Conservation (phyloP, 768 basidiomycete species). For the Hygrocybe punicea region DNA sequence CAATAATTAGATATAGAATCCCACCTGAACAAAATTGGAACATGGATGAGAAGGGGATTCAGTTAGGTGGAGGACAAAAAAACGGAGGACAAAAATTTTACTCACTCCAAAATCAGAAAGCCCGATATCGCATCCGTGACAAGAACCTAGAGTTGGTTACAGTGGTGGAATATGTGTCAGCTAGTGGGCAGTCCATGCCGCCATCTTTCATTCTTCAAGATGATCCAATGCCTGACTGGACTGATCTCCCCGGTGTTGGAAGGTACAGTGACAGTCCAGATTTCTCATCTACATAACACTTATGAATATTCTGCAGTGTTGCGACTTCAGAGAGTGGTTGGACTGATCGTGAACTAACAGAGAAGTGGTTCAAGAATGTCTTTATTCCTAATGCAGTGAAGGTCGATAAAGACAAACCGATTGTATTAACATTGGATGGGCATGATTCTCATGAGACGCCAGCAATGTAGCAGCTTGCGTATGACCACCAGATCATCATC, state of each 20-base stretch:
- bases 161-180: constrained; percentile 43
- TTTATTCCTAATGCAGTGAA: constrained; percentile 30
- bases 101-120: not conserved
- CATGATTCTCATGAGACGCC: constrained; percentile 35
- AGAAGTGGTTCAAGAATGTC: constrained; percentile 26
- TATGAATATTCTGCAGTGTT: constrained; percentile 18
- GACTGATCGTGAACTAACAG: constrained; percentile 27
- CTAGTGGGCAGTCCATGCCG: constrained; percentile 37
- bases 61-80: constrained; percentile 12
- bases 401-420: constrained; percentile 14
- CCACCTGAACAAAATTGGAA: constrained; percentile 25
- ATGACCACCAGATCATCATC: constrained; percentile 25
- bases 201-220: constrained; percentile 40
- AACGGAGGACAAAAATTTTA: not conserved
- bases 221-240: constrained; percentile 7
- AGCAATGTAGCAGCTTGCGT: constrained; percentile 16
- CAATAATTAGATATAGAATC: constrained; percentile 11
- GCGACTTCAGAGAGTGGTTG: constrained; percentile 31
- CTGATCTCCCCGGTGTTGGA: not conserved
- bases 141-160: constrained; percentile 45
- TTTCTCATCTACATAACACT: not conserved
- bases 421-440: constrained; percentile 36
- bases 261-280: too few species aligned
- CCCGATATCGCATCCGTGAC: constrained; percentile 21
- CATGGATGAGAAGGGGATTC: constrained; percentile 32